Evolutionary conservation across 345 rosid genomes (phyloP).

Genomic region (Syzygium jambos): DNA sequence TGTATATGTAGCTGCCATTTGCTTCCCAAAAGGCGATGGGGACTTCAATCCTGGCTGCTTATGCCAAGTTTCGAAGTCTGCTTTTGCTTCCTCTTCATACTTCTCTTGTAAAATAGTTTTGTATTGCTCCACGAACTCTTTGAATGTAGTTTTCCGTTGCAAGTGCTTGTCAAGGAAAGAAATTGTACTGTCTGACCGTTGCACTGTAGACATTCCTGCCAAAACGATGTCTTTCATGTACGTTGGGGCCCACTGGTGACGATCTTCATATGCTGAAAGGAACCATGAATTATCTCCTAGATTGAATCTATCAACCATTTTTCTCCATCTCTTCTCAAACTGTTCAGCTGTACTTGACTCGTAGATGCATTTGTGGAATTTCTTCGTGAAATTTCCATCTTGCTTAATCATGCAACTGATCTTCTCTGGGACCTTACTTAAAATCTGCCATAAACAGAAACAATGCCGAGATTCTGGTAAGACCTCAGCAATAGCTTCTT

Average conservation of each 20-base stretch:
- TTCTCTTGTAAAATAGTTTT: slow-evolving; percentile 14
- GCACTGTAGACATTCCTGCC: slow-evolving; percentile 29
- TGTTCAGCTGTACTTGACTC: slow-evolving; percentile 22
- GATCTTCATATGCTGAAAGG: slow-evolving; percentile 19
- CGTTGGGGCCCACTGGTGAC: slow-evolving; percentile 30
- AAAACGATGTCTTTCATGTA: slow-evolving; percentile 17
- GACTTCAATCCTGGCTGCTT: slow-evolving; percentile 17
- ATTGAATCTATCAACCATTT: slow-evolving; percentile 25
- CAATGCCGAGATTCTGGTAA: slow-evolving; percentile 27
- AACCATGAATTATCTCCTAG: slow-evolving; percentile 24
- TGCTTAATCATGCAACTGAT: slow-evolving; percentile 2
- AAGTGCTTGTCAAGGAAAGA: slow-evolving; percentile 32
- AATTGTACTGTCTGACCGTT: slow-evolving; percentile 16
- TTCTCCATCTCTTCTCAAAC: slow-evolving; percentile 37
- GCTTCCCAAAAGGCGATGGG: slow-evolving; percentile 30
- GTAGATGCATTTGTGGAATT: slow-evolving; percentile 22
- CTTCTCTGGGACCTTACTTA: slow-evolving; percentile 17
- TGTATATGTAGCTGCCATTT: slow-evolving; percentile 24
- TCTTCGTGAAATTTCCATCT: slow-evolving; percentile 9
- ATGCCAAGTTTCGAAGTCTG: slow-evolving; percentile 19
- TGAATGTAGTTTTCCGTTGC: slow-evolving; percentile 16
- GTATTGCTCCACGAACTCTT: slow-evolving; percentile 29
- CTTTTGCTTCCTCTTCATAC: slow-evolving; percentile 23
- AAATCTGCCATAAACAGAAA: slow-evolving; percentile 34
- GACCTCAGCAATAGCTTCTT: slow-evolving; percentile 22